Evolutionary conservation across 2,329 filamentous ascomycete genomes (phyloP).

Genomic region (Epichloe coenophiala): DNA sequence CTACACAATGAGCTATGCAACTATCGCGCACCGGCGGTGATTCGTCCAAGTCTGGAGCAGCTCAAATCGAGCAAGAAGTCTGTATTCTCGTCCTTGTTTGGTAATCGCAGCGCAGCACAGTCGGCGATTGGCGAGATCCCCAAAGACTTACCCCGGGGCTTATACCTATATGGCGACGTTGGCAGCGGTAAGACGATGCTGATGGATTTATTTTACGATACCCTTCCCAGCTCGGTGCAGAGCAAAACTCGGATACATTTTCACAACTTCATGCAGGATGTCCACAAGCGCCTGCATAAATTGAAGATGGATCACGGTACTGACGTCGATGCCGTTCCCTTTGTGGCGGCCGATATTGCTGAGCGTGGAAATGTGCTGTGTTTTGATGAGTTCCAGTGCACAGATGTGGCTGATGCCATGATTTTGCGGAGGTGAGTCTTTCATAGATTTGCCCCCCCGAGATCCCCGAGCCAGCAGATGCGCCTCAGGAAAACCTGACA

Average conservation of each 20-base stretch:
- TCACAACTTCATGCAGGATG: constrained; percentile 98
- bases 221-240: constrained; percentile 63
- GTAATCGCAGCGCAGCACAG: constrained; percentile 26
- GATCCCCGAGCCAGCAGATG: not conserved
- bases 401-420: constrained; percentile 97
- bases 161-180: constrained; percentile 95
- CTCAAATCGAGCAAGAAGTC: constrained; percentile 41
- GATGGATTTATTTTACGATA: constrained; percentile 97
- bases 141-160: constrained; percentile 63
- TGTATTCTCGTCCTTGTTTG: constrained; percentile 49
- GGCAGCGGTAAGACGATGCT: constrained; percentile 98
- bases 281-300: constrained; percentile 79
- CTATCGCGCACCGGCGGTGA: constrained; percentile 61
- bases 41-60: constrained; percentile 65
- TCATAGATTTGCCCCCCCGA: no score
- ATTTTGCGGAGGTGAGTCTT: constrained; percentile 57
- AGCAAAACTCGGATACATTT: constrained; percentile 93
- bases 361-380: constrained; percentile 75
- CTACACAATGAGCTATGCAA: constrained; percentile 68
- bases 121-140: constrained; percentile 43
- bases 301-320: constrained; percentile 83
- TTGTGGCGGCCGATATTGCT: constrained; percentile 90
- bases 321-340: constrained; percentile 80
- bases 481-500: no score
- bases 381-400: constrained; percentile 98